Conservation (phyloP, 352 stramenopile genomes). For the Phytophthora quininea region DNA sequence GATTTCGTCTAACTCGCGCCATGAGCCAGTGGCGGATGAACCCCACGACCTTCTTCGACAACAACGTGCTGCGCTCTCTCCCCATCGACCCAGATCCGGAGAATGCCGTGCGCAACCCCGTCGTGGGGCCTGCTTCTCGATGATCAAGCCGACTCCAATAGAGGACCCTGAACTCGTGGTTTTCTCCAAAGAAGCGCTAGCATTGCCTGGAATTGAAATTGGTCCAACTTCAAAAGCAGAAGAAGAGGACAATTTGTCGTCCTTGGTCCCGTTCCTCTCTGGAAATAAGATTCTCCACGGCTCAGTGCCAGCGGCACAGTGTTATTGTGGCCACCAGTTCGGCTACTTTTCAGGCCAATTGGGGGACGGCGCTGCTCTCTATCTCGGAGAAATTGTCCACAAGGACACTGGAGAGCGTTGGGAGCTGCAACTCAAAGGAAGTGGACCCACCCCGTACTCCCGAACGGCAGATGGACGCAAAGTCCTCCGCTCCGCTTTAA, state of each 20-base stretch:
- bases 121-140: conserved; percentile 68
- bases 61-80: conserved; percentile 65
- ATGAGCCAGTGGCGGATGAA: conserved; percentile 54
- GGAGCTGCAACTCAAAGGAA: conserved; percentile 98
- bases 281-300: conserved; percentile 80
- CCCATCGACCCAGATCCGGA: conserved; percentile 58
- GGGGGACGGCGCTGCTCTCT: conserved; percentile 90
- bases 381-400: conserved; percentile 84
- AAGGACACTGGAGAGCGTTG: conserved; percentile 52
- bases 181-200: conserved; percentile 49
- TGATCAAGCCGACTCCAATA: conserved; percentile 65
- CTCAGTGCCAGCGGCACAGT: conserved; percentile 83
- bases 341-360: conserved; percentile 92
- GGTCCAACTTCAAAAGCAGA: conserved; percentile 9
- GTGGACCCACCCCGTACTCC: conserved; percentile 95
- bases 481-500: conserved; percentile 92
- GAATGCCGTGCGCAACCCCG: conserved; percentile 56
- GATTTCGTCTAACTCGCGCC: conserved; percentile 15
- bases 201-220: conserved; percentile 66
- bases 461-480: conserved; percentile 94
- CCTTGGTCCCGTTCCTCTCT: conserved; percentile 61
- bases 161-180: conserved; percentile 65
- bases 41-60: conserved; percentile 53
- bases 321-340: conserved; percentile 93
- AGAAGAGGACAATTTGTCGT: conserved; percentile 31